Conservation (phyloP, 148 eudicot genomes). For the Silene uniflora region DNA sequence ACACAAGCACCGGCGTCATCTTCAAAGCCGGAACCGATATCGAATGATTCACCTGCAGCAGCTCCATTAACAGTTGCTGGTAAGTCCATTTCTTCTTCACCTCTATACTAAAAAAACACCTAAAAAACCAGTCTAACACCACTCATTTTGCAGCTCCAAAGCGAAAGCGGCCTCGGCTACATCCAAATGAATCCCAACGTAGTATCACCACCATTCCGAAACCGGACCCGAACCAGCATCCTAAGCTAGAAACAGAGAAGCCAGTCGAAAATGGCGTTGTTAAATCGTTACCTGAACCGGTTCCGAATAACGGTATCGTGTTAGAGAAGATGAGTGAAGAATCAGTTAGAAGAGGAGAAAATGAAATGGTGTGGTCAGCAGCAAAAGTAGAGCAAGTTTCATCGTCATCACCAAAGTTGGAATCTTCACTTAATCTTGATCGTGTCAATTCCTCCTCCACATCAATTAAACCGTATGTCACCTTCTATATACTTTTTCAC, state of each 20-base stretch:
- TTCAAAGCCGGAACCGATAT: constrained; percentile 39
- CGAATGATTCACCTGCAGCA: constrained; percentile 34
- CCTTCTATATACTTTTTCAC: constrained; percentile 11
- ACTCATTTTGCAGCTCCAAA: constrained; percentile 58
- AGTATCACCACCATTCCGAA: constrained; percentile 8
- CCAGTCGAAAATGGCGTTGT: not conserved
- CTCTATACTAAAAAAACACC: not conserved
- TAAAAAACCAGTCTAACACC: not conserved
- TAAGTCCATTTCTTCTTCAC: constrained; percentile 27
- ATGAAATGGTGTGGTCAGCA: not conserved
- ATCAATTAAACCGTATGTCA: constrained; percentile 45
- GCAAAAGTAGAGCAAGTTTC: constrained; percentile 10
- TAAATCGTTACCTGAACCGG: not conserved
- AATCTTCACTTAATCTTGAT: constrained; percentile 35
- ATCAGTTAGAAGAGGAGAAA: too few species aligned
- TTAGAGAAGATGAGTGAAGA: too few species aligned
- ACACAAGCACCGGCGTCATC: constrained; percentile 47
- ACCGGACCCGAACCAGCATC: not conserved
- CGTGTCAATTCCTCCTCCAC: constrained; percentile 41
- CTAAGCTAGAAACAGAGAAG: not conserved
- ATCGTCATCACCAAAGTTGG: constrained; percentile 44
- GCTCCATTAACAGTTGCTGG: constrained; percentile 53
- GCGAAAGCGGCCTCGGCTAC: constrained; percentile 69
- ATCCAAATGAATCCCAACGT: constrained; percentile 42
- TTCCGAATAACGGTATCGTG: not conserved